A percentile compares a stretch with the other conserved stretches of the same genome.
Evolutionary conservation across 208 protist genomes (phyloP).

Genomic region (Vickermania ingenoplastis): DNA sequence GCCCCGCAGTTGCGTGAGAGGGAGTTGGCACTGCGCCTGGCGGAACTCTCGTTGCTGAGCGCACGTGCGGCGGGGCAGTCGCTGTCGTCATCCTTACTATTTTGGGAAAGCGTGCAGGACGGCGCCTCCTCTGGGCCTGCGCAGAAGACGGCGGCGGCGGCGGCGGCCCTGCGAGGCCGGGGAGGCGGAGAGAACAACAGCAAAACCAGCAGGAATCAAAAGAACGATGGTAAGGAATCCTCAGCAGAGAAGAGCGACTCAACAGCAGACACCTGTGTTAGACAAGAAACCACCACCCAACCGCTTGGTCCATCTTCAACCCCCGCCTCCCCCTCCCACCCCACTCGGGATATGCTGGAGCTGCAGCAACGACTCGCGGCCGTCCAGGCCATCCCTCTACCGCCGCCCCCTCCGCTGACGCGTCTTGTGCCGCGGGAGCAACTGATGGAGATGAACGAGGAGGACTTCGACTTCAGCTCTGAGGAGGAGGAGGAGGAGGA

Average conservation of each 20-base stretch:
- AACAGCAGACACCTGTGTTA: no score
- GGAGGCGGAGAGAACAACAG: slow-evolving; percentile 2
- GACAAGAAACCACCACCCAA: no score
- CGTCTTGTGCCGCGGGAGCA: not conserved
- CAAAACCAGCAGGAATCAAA: not conserved
- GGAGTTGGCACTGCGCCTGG: slow-evolving; percentile 13
- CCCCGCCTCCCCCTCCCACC: no score
- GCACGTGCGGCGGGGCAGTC: slow-evolving; percentile 59
- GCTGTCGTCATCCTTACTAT: slow-evolving; percentile 33
- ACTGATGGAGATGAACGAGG: not conserved
- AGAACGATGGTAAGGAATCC: no score
- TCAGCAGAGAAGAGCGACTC: no score
- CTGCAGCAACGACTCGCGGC: no score
- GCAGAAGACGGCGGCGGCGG: no score
- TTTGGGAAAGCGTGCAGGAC: slow-evolving; percentile 53
- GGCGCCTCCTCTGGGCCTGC: no score
- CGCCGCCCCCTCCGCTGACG: not conserved
- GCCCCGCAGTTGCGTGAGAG: slow-evolving; percentile 17
- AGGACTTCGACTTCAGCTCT: not conserved
- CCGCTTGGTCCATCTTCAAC: no score
- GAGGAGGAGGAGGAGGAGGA: not conserved
- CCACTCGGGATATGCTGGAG: no score
- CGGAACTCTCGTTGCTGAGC: slow-evolving; percentile 24
- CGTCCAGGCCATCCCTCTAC: not conserved
- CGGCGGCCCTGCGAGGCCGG: slow-evolving; percentile 12